phyloP scores from a whole-genome alignment of 2,329 filamentous ascomycete genomes.

The Colletotrichum tofieldiae region DNA sequence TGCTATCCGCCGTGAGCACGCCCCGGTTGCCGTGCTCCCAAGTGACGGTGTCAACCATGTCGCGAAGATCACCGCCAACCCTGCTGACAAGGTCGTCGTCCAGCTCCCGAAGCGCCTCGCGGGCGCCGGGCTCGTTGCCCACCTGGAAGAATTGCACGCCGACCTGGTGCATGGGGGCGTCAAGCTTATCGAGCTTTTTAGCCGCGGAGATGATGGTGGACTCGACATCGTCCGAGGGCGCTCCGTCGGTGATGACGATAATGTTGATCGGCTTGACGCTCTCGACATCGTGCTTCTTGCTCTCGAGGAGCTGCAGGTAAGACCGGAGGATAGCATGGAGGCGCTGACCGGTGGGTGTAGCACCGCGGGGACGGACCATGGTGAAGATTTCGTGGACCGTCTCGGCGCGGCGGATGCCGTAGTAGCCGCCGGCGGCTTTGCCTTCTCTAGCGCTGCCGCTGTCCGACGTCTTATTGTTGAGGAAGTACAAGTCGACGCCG shows the following conservation, averaged over 20 bases:
- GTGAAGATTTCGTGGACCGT: slow-evolving; percentile 80
- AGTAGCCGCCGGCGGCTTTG: slow-evolving; percentile 69
- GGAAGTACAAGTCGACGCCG: slow-evolving; percentile 92
- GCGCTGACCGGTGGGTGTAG: slow-evolving; percentile 82
- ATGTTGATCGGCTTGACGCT: slow-evolving; percentile 86
- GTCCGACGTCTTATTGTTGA: slow-evolving; percentile 75
- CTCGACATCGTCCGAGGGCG: slow-evolving; percentile 84
- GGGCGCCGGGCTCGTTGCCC: slow-evolving; percentile 79
- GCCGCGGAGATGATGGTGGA: slow-evolving; percentile 77
- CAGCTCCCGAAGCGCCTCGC: slow-evolving; percentile 76
- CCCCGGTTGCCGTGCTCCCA: slow-evolving; percentile 67
- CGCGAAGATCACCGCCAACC: slow-evolving; percentile 73
- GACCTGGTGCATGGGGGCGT: slow-evolving; percentile 85
- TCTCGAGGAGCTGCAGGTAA: slow-evolving; percentile 70
- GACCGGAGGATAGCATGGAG: slow-evolving; percentile 80
- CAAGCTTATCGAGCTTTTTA: slow-evolving; percentile 76
- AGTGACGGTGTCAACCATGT: slow-evolving; percentile 93
- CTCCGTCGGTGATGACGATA: slow-evolving; percentile 94
- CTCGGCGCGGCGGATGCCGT: slow-evolving; percentile 71
- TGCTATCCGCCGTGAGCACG: slow-evolving; percentile 75
- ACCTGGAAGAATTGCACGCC: slow-evolving; percentile 98
- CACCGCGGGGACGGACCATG: slow-evolving; percentile 74
- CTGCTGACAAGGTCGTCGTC: slow-evolving; percentile 79
- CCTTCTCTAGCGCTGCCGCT: slow-evolving; percentile 49
- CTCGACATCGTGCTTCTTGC: slow-evolving; percentile 58